Evolutionary conservation across 805 yeast species (phyloP).

Genomic region (Saccharomycopsis capsularis): DNA sequence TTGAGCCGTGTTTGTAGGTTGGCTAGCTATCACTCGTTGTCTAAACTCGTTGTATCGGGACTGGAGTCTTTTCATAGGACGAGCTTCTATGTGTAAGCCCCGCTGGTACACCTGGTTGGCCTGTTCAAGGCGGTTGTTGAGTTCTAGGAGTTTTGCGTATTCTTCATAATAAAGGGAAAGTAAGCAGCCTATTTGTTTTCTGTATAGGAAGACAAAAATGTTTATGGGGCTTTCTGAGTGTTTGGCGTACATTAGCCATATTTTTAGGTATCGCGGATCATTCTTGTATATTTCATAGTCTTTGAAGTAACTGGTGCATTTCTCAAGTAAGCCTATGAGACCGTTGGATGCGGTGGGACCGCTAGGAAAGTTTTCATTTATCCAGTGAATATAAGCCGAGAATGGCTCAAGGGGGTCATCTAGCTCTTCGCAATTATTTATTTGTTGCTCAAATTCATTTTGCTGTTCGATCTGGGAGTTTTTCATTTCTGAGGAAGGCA

Average conservation of each 20-base stretch:
- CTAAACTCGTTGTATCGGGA: slow-evolving; percentile 40
- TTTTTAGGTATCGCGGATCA: slow-evolving; percentile 70
- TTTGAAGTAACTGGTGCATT: slow-evolving; percentile 62
- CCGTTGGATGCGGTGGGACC: slow-evolving; percentile 56
- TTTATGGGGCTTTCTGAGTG: slow-evolving; percentile 65
- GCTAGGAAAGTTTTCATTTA: slow-evolving; percentile 54
- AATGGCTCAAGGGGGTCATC: slow-evolving; percentile 82
- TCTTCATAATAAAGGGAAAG: slow-evolving; percentile 73
- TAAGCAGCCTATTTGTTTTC: slow-evolving; percentile 60
- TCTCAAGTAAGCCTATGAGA: slow-evolving; percentile 55
- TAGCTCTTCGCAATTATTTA: slow-evolving; percentile 47
- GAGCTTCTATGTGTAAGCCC: slow-evolving; percentile 56
- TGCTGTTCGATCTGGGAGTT: slow-evolving; percentile 32
- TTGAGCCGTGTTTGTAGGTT: slow-evolving; percentile 25
- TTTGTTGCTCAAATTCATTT: slow-evolving; percentile 40
- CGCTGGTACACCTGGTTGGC: slow-evolving; percentile 53
- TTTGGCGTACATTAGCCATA: slow-evolving; percentile 76
- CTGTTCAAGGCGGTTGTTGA: slow-evolving; percentile 37
- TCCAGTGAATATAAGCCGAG: slow-evolving; percentile 73
- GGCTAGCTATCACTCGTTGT: slow-evolving; percentile 33
- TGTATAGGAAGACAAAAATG: slow-evolving; percentile 61
- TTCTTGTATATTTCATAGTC: slow-evolving; percentile 64
- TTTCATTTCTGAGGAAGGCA: slow-evolving; percentile 27
- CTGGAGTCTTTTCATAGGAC: slow-evolving; percentile 49
- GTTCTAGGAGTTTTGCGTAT: slow-evolving; percentile 60